Evolutionary conservation across 2,329 filamentous ascomycete species (phyloP).

Genomic region (Coniochaeta ligniaria): DNA sequence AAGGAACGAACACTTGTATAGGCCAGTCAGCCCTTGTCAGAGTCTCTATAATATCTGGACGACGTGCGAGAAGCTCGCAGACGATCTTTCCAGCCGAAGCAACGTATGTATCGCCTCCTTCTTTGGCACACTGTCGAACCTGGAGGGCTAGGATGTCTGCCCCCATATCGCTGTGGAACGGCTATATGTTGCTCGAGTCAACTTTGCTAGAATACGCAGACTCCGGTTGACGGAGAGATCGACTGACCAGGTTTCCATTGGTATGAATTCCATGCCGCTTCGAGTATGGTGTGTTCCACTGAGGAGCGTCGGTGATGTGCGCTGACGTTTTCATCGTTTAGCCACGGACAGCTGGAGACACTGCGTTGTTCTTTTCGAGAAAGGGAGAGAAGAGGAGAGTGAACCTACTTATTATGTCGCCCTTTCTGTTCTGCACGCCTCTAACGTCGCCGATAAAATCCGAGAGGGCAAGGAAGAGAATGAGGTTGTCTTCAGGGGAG

Average conservation of each 20-base stretch:
- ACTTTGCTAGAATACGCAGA: background rate
- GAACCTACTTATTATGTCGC: constrained; percentile 37
- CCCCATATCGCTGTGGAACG: constrained; percentile 47
- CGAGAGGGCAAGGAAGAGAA: constrained; percentile 49
- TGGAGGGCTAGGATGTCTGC: constrained; percentile 41
- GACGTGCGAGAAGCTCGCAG: constrained; percentile 28
- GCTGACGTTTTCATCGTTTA: constrained; percentile 20
- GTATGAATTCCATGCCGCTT: constrained; percentile 44
- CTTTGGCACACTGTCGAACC: constrained; percentile 32
- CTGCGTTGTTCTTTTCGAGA: background rate
- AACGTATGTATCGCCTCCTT: constrained; percentile 38
- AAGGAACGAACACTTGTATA: constrained; percentile 34
- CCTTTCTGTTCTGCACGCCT: constrained; percentile 40
- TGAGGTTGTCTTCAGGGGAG: constrained; percentile 44
- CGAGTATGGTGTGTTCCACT: constrained; percentile 34
- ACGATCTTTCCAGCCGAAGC: constrained; percentile 35
- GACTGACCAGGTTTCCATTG: constrained; percentile 32
- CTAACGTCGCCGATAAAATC: constrained; percentile 48
- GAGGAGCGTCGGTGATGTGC: constrained; percentile 39
- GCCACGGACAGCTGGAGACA: background rate
- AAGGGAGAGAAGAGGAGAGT: constrained; percentile 4
- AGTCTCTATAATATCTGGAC: constrained; percentile 28
- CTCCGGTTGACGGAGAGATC: too few species aligned
- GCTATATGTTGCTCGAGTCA: constrained; percentile 18
- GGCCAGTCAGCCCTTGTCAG: constrained; percentile 36